Percentiles rank a stretch among this genome's conserved stretches.
Conservation (phyloP, 2,329 filamentous ascomycete genomes). For the Sporothrix curviconia region DNA sequence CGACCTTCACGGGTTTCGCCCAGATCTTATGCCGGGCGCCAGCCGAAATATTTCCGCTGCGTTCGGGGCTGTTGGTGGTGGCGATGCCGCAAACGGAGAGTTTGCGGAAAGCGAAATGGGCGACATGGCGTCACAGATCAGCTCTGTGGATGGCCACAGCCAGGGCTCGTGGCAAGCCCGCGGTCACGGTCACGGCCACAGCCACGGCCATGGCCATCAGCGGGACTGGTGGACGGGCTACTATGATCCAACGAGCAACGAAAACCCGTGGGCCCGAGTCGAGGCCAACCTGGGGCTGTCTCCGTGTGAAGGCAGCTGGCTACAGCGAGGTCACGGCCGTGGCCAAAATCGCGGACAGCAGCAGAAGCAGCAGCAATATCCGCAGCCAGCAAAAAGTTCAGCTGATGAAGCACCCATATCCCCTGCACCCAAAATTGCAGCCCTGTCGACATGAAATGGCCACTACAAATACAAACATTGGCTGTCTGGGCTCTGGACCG, state of each 20-base stretch:
- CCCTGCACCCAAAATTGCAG: too few relatives aligned
- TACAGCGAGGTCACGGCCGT: slow-evolving; percentile 19
- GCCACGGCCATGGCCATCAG: slow-evolving; percentile 9
- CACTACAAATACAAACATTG: too few relatives aligned
- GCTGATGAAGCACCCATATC: too few relatives aligned
- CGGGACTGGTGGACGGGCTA: slow-evolving; percentile 57
- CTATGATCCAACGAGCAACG: slow-evolving; percentile 62
- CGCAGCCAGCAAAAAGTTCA: too few relatives aligned
- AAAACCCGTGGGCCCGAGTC: slow-evolving; percentile 63
- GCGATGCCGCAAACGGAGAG: background rate
- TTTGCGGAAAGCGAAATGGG: background rate
- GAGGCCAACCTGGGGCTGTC: slow-evolving; percentile 42
- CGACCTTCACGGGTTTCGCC: slow-evolving; percentile 11
- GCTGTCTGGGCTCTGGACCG: too few relatives aligned
- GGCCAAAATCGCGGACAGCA: background rate
- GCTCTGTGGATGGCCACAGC: background rate
- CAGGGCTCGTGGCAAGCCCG: background rate
- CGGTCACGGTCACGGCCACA: background rate
- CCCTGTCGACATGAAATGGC: too few relatives aligned
- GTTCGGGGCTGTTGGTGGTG: background rate
- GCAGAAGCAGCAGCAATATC: too few relatives aligned
- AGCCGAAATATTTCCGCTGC: background rate
- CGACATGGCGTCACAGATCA: background rate
- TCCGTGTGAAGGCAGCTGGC: slow-evolving; percentile 39
- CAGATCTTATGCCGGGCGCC: background rate